Conservation (phyloP, 495 filamentous ascomycete species). For the Xylaria nigripes region DNA sequence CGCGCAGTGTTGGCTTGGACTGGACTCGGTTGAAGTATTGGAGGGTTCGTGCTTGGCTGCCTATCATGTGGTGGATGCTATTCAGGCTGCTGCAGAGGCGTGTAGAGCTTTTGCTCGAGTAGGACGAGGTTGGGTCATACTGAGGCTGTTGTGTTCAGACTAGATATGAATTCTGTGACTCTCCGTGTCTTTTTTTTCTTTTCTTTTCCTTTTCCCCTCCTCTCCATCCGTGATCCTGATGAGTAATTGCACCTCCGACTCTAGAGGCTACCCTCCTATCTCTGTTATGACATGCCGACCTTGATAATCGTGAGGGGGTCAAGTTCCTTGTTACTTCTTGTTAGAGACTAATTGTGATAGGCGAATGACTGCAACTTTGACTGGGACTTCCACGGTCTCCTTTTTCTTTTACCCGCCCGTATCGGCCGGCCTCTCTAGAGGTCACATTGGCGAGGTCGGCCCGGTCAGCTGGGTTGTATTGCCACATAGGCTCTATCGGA, state of each 20-base stretch:
- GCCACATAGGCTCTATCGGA: slow-evolving; percentile 1
- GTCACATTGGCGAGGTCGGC: slow-evolving; percentile 3
- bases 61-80: background rate
- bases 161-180: background rate
- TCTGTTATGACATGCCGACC: background rate
- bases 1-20: background rate
- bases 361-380: background rate
- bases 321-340: background rate
- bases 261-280: background rate
- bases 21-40: background rate
- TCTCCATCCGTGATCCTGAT: background rate
- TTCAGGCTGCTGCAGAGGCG: background rate
- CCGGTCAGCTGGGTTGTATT: slow-evolving; percentile 8
- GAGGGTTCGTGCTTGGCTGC: background rate
- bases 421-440: slow-evolving; percentile 2
- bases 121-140: background rate
- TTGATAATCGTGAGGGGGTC: background rate
- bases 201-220: background rate
- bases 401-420: slow-evolving; percentile 3
- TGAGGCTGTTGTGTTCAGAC: background rate
- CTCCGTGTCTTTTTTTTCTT: background rate
- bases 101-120: background rate
- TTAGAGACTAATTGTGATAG: background rate
- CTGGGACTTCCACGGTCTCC: background rate
- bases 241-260: background rate